Evolutionary conservation across 2,329 filamentous ascomycete genomes (phyloP).

Genomic region (Davidsoniella neocaledoniae): DNA sequence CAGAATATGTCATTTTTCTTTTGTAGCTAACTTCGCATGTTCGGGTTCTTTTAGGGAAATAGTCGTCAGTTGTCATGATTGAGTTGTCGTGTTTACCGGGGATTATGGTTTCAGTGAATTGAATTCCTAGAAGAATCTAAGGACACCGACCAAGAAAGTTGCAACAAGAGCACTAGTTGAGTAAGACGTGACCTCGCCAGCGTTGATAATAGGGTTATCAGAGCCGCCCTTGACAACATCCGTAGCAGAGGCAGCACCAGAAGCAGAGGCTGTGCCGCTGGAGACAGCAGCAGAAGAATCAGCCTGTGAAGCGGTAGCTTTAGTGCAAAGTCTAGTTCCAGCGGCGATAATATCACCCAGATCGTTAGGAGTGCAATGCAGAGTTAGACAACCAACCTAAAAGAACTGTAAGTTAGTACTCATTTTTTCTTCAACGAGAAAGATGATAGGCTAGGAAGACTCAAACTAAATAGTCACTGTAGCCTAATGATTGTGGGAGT

Average conservation of each 20-base stretch:
- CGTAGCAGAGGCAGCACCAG: conserved; percentile 1
- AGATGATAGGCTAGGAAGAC: background rate
- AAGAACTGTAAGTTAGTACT: background rate
- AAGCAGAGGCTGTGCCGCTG: conserved; percentile 1
- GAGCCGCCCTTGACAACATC: too few relatives aligned
- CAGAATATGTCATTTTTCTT: too few relatives aligned
- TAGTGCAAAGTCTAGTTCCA: conserved; percentile 19
- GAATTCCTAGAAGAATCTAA: background rate
- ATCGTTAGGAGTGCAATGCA: conserved; percentile 20
- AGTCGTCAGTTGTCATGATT: too few relatives aligned
- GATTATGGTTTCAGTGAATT: too few relatives aligned
- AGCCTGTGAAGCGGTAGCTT: conserved; percentile 13
- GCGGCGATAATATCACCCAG: conserved; percentile 20
- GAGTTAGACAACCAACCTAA: conserved; percentile 18
- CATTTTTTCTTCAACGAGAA: background rate
- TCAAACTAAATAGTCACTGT: too few relatives aligned
- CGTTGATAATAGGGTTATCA: conserved; percentile 16
- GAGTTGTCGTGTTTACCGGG: too few relatives aligned
- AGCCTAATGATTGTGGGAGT: conserved; percentile 12
- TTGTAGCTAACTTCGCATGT: too few relatives aligned
- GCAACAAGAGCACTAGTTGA: conserved; percentile 19
- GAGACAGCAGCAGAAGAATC: conserved; percentile 4
- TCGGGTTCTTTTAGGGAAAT: too few relatives aligned
- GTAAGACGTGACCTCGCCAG: conserved; percentile 18
- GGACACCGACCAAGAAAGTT: conserved; percentile 13